Conservation (phyloP, 306 rosid species). For the Spatholobus suberectus region DNA sequence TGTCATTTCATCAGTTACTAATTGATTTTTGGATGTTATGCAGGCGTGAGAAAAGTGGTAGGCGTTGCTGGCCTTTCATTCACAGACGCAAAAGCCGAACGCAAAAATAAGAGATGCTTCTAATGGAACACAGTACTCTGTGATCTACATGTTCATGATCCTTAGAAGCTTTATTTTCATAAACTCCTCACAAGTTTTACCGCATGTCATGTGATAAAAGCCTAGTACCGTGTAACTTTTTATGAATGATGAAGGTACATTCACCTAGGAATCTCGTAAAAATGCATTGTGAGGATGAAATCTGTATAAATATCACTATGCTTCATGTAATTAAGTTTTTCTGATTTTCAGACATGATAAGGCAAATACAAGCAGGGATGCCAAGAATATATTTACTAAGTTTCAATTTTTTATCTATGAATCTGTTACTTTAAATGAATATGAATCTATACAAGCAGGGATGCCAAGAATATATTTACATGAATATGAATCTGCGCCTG, state of each 20-base stretch:
- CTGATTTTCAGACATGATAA: constrained; percentile 8
- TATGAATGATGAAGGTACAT: not conserved
- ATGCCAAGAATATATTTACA: constrained; percentile 23
- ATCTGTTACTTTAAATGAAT: too few relatives aligned
- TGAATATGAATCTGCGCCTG: not conserved
- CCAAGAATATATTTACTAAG: constrained; percentile 12
- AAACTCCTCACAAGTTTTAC: not conserved
- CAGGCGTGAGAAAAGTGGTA: constrained; percentile 55
- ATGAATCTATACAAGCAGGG: too few relatives aligned
- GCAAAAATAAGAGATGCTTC: constrained; percentile 35
- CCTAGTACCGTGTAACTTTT: constrained; percentile 18
- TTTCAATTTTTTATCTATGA: constrained; percentile 13
- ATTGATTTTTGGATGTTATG: constrained; percentile 28
- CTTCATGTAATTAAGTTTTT: constrained; percentile 32
- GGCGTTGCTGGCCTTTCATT: constrained; percentile 53
- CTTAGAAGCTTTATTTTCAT: constrained; percentile 22
- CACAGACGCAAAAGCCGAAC: constrained; percentile 37
- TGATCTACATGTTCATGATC: constrained; percentile 15
- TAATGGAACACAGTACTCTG: not conserved
- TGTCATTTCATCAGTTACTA: not conserved
- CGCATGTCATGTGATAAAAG: constrained; percentile 17
- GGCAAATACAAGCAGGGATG: constrained; percentile 28
- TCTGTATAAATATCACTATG: constrained; percentile 12
- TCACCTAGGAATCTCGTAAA: constrained; percentile 5
- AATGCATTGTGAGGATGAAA: not conserved